Base-by-base conservation (phyloP, 2,329 filamentous ascomycete genomes). In the Diaporthe citri region DNA sequence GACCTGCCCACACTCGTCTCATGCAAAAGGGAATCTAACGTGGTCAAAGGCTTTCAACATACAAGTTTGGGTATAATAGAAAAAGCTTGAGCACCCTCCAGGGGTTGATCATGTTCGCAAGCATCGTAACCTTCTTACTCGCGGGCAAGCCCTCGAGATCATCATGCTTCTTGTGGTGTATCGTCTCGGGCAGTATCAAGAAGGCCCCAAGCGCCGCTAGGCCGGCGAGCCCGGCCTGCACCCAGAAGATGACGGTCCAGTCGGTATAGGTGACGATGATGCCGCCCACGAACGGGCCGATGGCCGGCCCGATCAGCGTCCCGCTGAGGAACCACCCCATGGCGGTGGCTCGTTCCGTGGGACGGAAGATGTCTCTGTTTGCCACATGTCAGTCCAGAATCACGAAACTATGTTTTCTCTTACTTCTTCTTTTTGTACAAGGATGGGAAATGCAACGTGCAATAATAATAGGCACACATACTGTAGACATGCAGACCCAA, bases 171-270 rank as follows among this genome's bases (percentile, higher is more conserved):
- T 87, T 88, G 74, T 87, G 85, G 78, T 92, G 89, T 71, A 93
- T 92, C 0, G 93, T 94, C 80, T 94, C 93, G 0, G 92, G 92
- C 28, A 94, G 87, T 43, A 93, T 84, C 75, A 91, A 87, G 69
- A 90, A 84, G 39, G 92, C 87, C 3, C 90, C 84, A 0, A 90
- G n/a, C 0, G 87, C 85, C 2, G 90, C 90, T 0, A 87, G 81
- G 3, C 87, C 92, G 0, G 89, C 89, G 1, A 94, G 85, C 0
- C 88, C 92, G 0, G 90, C 88, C 78, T 94, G 92, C 1, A 94
- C 85, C 90, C 92, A 94, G 83, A 94, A 94, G 75, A 94, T 93
- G 57, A 89, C 89, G 41, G 92, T 85, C 93, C 93, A 94, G 25
- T 86, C 87, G 6, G 87, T 84, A 82, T 89, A 94, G 0, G 92